A percentile compares a stretch with the other conserved stretches of the same genome.
Conservation (phyloP, 345 rosid genomes). For the Populus ilicifolia region DNA sequence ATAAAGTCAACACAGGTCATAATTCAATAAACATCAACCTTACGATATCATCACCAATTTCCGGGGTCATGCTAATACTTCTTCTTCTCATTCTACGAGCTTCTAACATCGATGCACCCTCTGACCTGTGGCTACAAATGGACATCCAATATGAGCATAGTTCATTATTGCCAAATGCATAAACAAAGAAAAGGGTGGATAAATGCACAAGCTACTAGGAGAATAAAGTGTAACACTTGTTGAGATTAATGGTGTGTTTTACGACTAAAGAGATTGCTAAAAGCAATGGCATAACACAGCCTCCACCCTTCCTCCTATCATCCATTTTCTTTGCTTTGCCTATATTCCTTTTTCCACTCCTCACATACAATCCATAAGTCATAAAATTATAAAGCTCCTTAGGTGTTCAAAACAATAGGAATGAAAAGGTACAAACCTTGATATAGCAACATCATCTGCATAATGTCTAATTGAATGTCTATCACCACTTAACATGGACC, state of each 20-base stretch:
- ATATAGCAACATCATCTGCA: constrained; percentile 50
- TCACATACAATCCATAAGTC: background rate
- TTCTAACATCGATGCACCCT: constrained; percentile 70
- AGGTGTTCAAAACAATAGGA: background rate
- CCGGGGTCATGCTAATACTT: constrained; percentile 97
- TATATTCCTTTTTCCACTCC: background rate
- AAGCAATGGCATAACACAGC: background rate
- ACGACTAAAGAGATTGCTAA: background rate
- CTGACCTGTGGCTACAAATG: constrained; percentile 58
- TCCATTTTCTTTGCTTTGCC: background rate
- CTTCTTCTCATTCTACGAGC: constrained; percentile 88
- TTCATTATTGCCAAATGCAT: background rate
- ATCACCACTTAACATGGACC: constrained; percentile 82
- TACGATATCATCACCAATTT: constrained; percentile 96
- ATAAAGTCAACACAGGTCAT: background rate
- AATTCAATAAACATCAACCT: constrained; percentile 50
- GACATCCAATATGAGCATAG: constrained; percentile 13
- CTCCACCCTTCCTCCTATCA: background rate
- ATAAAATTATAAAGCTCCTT: background rate
- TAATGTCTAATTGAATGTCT: constrained; percentile 55
- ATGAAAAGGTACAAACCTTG: constrained; percentile 50
- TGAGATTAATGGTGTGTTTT: background rate
- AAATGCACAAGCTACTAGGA: background rate
- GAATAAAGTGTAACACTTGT: background rate
- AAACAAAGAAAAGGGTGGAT: background rate